Evolutionary conservation across 2,329 filamentous ascomycete species (phyloP).

Genomic region (Thelonectria discophora): DNA sequence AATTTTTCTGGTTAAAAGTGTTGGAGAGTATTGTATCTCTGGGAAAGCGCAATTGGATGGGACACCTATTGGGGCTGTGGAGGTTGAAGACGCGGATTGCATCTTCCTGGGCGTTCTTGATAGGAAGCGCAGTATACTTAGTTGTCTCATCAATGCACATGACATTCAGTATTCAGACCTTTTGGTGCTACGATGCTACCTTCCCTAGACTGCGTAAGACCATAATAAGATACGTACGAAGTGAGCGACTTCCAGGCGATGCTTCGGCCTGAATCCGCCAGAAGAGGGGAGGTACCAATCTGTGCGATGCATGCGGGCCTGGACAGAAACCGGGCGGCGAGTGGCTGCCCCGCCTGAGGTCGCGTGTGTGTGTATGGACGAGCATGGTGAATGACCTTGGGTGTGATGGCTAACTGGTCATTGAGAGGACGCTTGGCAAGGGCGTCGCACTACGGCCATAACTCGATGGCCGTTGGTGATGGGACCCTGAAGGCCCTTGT

Average conservation of each 20-base stretch:
- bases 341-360: slow-evolving; percentile 8
- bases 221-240: not conserved
- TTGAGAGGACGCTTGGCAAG: not conserved
- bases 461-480: not conserved
- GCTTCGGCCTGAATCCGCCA: not conserved
- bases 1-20: not conserved
- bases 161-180: not conserved
- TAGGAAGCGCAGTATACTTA: not conserved
- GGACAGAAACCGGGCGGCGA: not conserved
- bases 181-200: not conserved
- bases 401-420: not conserved
- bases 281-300: slow-evolving; percentile 1
- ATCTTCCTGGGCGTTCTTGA: not conserved
- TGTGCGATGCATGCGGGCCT: not conserved
- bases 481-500: not conserved
- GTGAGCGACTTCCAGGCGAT: not conserved
- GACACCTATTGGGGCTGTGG: not conserved
- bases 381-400: not conserved
- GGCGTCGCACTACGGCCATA: not conserved
- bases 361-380: not conserved
- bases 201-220: not conserved
- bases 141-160: not conserved
- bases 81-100: not conserved
- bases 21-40: not conserved
- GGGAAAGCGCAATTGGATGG: not conserved